Base-by-base conservation (phyloP, 164 flowering plant species). In the Houttuynia cordata region DNA sequence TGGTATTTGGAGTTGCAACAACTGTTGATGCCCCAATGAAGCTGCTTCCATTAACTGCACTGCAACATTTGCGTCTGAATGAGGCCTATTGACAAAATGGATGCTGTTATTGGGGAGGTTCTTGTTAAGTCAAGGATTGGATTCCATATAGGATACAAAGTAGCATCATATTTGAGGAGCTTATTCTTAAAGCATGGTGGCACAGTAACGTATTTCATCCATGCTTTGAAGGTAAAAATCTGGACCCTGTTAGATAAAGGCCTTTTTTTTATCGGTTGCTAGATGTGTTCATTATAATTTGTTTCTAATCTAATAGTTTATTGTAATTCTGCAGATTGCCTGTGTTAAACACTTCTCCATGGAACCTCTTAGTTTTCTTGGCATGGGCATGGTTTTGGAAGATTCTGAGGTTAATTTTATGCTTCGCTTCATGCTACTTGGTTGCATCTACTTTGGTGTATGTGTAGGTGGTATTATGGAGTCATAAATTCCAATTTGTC, bases 141-240 rank as follows among this genome's bases (percentile, higher is more conserved):
- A 17, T 91, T 91, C 66, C 65, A 64, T 64, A 57, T 94, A 52
- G 80, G 96, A 60, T 73, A 87, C 60, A 75, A 80, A 63, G 95
- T 88, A 42, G 81, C 90, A 25, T 61, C 60, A 61, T 94, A 91
- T 73, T 51, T 94, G 80, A 81, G 82, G 67, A 85, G 79, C 62
- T 83, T 84, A 72, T 91, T 94, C 71, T 34, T 80, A 37, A 81
- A 71, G 62, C 95, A 88, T 62, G 99, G 87, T 77, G 99, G 96
- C 52, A 86, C 97, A 0, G 34, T 88, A 41, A 81, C 93, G n/a
- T 80, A 91, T 57, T 88, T 91, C 62, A 64, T 87, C 53, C 81
- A 87, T 78, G 91, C 93, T 71, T 66, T 94, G 63, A 91, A 87
- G 93, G 96, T 88, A 54, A 15, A 71, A 37, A 25, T 62, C 45